Evolutionary conservation across 306 rosid genomes (phyloP), one percentile per base, ranked within the genome.

Genomic region (Hippophae gyantsensis): DNA sequence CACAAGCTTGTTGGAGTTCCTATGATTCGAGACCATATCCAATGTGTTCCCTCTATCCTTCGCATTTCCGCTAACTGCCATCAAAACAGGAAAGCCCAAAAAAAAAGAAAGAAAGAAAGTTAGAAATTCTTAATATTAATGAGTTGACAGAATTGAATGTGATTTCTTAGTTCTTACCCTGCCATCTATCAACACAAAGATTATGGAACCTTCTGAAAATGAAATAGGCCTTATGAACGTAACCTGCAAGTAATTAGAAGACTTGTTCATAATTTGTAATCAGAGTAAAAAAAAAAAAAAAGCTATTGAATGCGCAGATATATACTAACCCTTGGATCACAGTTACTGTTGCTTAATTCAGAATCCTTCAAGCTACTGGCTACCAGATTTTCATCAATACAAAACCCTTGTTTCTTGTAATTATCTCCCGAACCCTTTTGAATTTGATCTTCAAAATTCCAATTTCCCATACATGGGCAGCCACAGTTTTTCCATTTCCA

Each of bases 401-500:
- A 75, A 62, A 66, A 66, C 8, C 50, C 58, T 47, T 68, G 62
- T 62, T 68, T 72, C 58, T 54, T 72, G 7, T 32, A 44, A 9
- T 63, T 48, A 56, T 43, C 48, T 12, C 48, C 75, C 12, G 38
- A 32, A 32, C 14, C 53, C 48, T 43, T 67, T 58, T 58, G 71
- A 44, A 69, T 63, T 48, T 68, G 59, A 54, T 70, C 66, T 43
- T 77, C 76, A 70, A 27, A 61, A 66, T 59, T 42, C 54, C 44
- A 59, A 61, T 64, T 71, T 74, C 23, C 72, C 67, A 56, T 45
- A 2, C 60, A 46, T 9, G 97, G 97, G 60, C 79, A 85, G 12
- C 95, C 89, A 52, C 76, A 83, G 62, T 78, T 81, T 70, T 75
- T 87, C 97, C 97, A 90, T 58, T 68, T 87, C 97, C 97, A 90